Conservation (phyloP, 2,329 filamentous ascomycete genomes). For the Pleoardoris graminearum region DNA sequence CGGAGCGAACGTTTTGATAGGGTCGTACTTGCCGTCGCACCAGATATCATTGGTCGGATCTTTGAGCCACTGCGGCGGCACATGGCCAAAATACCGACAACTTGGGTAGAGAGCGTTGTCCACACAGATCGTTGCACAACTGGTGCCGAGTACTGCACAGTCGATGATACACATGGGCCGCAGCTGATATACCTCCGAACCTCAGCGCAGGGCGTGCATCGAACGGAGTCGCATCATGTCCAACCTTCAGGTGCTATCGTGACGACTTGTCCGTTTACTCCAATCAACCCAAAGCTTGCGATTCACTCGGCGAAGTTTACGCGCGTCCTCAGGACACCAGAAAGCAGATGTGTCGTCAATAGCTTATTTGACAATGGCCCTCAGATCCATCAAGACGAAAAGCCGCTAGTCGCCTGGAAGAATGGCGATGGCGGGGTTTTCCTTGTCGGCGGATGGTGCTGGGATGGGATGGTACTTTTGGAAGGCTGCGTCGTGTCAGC, state of each 20-base stretch:
- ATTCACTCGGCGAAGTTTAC: slow-evolving; percentile 57
- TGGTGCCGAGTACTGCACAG: neutral
- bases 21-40: slow-evolving; percentile 60
- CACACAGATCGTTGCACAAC: slow-evolving; percentile 42
- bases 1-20: slow-evolving; percentile 52
- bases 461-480: slow-evolving; percentile 66
- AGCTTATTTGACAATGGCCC: slow-evolving; percentile 46
- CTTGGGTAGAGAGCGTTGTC: slow-evolving; percentile 54
- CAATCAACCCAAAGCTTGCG: slow-evolving; percentile 45
- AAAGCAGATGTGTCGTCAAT: slow-evolving; percentile 55
- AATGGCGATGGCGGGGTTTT: slow-evolving; percentile 61
- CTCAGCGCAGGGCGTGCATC: slow-evolving; percentile 34
- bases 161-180: slow-evolving; percentile 11
- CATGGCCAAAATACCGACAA: slow-evolving; percentile 54
- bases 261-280: slow-evolving; percentile 55
- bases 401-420: slow-evolving; percentile 47
- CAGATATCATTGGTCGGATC: slow-evolving; percentile 55
- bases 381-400: slow-evolving; percentile 16
- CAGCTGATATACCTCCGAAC: slow-evolving; percentile 40
- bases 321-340: slow-evolving; percentile 55
- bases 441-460: slow-evolving; percentile 64
- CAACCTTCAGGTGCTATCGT: slow-evolving; percentile 57
- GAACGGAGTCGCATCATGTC: slow-evolving; percentile 58
- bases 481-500: slow-evolving; percentile 65
- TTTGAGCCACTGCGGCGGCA: slow-evolving; percentile 49